These are phyloP conservation scores for Cyclotella atomus DNA, from an alignment of 108 stramenopile species.

Conservation along the genomic window DNA sequence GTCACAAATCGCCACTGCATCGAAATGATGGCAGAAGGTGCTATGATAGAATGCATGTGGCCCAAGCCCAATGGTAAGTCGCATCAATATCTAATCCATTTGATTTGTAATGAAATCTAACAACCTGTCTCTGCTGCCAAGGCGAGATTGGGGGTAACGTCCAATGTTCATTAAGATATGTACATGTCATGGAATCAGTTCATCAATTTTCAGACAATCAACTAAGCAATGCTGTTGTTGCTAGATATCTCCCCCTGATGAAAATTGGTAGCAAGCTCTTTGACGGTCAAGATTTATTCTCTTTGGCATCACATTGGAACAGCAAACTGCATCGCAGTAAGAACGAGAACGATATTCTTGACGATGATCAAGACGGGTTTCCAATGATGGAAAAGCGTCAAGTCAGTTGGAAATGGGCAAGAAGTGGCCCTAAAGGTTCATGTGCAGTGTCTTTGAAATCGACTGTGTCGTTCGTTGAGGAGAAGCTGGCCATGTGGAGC, in stretches of 20 bases:
- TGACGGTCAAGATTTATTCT: slow-evolving; percentile 39
- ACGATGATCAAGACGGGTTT: slow-evolving; percentile 53
- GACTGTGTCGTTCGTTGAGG: slow-evolving; percentile 57
- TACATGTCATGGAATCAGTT: slow-evolving; percentile 34
- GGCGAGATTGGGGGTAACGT: slow-evolving; percentile 62
- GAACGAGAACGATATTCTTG: slow-evolving; percentile 1
- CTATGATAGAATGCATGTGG: slow-evolving; percentile 77
- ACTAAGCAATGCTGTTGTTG: slow-evolving; percentile 30
- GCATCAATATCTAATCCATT: not conserved
- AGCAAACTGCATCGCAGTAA: slow-evolving; percentile 6
- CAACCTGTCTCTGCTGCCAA: not conserved
- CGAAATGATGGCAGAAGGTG: slow-evolving; percentile 63
- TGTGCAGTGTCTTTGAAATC: slow-evolving; percentile 71
- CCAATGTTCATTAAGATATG: slow-evolving; percentile 66
- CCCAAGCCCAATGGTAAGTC: slow-evolving; percentile 51
- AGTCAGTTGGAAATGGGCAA: slow-evolving; percentile 58
- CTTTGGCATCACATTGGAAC: slow-evolving; percentile 23
- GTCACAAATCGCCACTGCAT: slow-evolving; percentile 45
- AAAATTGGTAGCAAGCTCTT: slow-evolving; percentile 34
- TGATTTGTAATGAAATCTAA: no score
- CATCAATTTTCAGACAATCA: slow-evolving; percentile 13
- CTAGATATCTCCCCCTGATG: slow-evolving; percentile 37
- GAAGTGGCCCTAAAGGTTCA: slow-evolving; percentile 50
- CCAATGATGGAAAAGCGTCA: slow-evolving; percentile 63
- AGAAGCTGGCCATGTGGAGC: slow-evolving; percentile 37